Base-by-base conservation (phyloP, 2,329 filamentous ascomycete genomes). In the Epichloe glyceriae region DNA sequence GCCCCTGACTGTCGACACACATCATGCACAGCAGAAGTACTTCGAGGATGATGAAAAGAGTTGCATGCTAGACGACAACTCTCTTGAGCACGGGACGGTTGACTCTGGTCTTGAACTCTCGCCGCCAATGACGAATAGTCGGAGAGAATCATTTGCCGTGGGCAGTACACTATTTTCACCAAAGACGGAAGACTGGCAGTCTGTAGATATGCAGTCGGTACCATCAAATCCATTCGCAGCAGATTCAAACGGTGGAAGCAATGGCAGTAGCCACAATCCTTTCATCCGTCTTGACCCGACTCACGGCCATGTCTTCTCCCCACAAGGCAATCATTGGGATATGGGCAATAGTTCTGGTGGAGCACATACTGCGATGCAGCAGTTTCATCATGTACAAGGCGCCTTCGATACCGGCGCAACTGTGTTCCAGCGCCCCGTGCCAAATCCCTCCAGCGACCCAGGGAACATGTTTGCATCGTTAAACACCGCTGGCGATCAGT, bases 311-410 rank as follows among this genome's bases (percentile, higher is more conserved):
- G 59, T 62, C 46, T 73, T 72, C 50, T 64, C 60, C 47, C 62
- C 67, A 49, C 67, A 70, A 38, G 62, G 61, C 44, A 69, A 68
- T 55, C 63, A 72, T 54, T 90, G 86, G 85, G 72, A 80, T 47
- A 75, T 83, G 64, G 76, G 80, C 58, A 76, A 75, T 26, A 85
- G 81, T 49, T 79, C 86, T 55, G 84, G 80, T 47, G 79, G 81
- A 47, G 78, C 86, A 55, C 84, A 81, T 65, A 91, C 87, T 6
- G 85, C 86, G 15, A 80, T 88, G 54, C 82, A 80, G 54, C 73
- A 80, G 49, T 86, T 87, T 60, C 63, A 67, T 60, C 77, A 81
- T 46, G 67, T 81, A 35, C 69, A 76, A 39, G 63, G 72, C 44
- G 77, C 79, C 20, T 83, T 76, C 60, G 78, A 83, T 57, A 64